phyloP scores from a whole-genome alignment of 2,329 filamentous ascomycete genomes.

The Thelonectria rubi region DNA sequence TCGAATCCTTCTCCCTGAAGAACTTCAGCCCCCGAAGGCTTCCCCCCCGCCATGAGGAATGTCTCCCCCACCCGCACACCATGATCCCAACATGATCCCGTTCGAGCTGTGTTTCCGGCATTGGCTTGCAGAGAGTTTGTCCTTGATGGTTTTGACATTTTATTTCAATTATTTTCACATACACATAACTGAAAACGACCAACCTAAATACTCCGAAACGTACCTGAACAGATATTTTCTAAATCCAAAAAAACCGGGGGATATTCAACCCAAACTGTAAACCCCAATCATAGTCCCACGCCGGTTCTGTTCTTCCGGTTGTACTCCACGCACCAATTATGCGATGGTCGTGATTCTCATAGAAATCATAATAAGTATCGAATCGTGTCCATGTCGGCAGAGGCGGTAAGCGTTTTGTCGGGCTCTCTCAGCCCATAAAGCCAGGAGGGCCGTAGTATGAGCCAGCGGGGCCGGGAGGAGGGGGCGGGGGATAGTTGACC shows the following conservation, averaged over 20 bases:
- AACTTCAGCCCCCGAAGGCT: constrained; percentile 4
- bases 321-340: constrained; percentile 42
- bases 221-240: constrained; percentile 33
- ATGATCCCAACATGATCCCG: constrained; percentile 11
- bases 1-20: constrained; percentile 14
- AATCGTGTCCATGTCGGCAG: constrained; percentile 27
- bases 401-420: constrained; percentile 22
- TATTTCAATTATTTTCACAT: constrained; percentile 28
- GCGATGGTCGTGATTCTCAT: constrained; percentile 44
- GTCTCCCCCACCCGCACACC: not conserved
- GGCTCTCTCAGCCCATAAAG: constrained; percentile 26
- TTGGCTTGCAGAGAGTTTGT: constrained; percentile 28
- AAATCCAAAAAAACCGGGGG: constrained; percentile 33
- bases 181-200: constrained; percentile 32
- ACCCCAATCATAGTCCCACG: constrained; percentile 37
- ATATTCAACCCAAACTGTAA: constrained; percentile 38
- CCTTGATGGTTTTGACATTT: constrained; percentile 41
- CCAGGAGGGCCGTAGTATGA: constrained; percentile 32
- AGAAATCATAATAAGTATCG: constrained; percentile 38
- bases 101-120: not conserved
- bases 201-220: constrained; percentile 41
- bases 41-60: not conserved
- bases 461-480: constrained; percentile 28
- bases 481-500: constrained; percentile 34
- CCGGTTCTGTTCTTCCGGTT: constrained; percentile 35